These are phyloP conservation scores for Blepharisma undulans DNA, from an alignment of 169 alveolate genomes.

Conservation along the genomic window DNA sequence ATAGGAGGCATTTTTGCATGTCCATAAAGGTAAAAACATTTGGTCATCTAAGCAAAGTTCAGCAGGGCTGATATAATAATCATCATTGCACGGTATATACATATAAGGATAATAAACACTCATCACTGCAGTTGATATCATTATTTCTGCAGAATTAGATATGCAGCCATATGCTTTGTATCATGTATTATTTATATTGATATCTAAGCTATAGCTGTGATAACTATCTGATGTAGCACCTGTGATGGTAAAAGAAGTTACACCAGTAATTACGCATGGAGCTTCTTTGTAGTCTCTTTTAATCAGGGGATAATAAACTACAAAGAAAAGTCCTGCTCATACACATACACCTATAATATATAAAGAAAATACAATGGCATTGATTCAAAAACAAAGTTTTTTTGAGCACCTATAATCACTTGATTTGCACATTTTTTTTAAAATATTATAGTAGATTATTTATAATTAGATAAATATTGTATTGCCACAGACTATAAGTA, in stretches of 20 bases:
- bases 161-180: not conserved
- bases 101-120: not conserved
- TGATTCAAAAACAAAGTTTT: not conserved
- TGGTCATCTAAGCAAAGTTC: not conserved
- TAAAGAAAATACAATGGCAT: not conserved
- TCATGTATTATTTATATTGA: not conserved
- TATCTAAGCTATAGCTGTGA: not conserved
- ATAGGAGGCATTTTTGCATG: not conserved
- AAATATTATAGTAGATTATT: no score
- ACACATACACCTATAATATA: not conserved
- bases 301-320: not conserved
- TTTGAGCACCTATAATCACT: not conserved
- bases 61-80: no score
- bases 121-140: not conserved
- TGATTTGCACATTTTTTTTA: not conserved
- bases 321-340: not conserved
- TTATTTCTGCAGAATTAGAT: not conserved
- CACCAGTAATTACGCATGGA: not conserved
- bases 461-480: no score
- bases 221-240: not conserved
- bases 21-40: not conserved
- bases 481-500: not conserved
- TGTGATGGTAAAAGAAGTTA: not conserved
- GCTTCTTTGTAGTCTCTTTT: not conserved
- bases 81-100: not conserved